Evolutionary conservation across 371 early-diverging fungal species (phyloP).

Genomic region (Rhizopus microsporus): DNA sequence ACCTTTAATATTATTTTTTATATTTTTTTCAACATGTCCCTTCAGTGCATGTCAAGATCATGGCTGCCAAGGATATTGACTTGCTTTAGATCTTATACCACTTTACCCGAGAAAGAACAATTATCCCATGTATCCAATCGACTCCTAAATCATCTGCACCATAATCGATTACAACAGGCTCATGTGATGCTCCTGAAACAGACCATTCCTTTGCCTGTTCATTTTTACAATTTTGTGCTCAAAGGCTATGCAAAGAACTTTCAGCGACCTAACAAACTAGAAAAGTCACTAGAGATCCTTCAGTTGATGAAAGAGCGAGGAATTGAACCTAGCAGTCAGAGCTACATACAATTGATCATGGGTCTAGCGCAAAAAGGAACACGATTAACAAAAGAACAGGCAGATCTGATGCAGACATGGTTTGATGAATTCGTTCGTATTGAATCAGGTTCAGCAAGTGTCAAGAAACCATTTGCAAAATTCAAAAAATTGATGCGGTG

Average conservation of each 20-base stretch:
- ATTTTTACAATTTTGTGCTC: conserved; percentile 12
- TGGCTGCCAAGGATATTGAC: neutral
- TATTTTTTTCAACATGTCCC: neutral
- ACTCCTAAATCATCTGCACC: neutral
- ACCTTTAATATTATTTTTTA: no score
- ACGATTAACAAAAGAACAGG: conserved; percentile 2
- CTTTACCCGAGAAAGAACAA: neutral
- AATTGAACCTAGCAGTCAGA: conserved; percentile 13
- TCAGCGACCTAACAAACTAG: neutral
- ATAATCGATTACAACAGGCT: conserved; percentile 1
- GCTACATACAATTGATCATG: conserved; percentile 14
- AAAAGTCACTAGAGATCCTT: conserved; percentile 3
- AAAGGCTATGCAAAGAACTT: conserved; percentile 12
- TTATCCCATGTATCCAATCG: neutral
- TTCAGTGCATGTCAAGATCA: neutral
- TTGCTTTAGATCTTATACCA: neutral
- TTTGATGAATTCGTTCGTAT: conserved; percentile 16
- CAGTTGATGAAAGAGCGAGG: conserved; percentile 16
- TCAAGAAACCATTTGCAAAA: neutral
- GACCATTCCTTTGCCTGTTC: neutral
- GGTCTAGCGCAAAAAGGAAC: conserved; percentile 9
- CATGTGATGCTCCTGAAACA: conserved; percentile 1
- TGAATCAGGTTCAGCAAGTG: neutral
- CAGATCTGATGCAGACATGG: conserved; percentile 14
- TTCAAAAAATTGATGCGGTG: conserved; percentile 7